A percentile compares a stretch with the other conserved stretches of the same genome.
Conservation (phyloP, 2,329 filamentous ascomycete species). For the Ophiostoma quercus region DNA sequence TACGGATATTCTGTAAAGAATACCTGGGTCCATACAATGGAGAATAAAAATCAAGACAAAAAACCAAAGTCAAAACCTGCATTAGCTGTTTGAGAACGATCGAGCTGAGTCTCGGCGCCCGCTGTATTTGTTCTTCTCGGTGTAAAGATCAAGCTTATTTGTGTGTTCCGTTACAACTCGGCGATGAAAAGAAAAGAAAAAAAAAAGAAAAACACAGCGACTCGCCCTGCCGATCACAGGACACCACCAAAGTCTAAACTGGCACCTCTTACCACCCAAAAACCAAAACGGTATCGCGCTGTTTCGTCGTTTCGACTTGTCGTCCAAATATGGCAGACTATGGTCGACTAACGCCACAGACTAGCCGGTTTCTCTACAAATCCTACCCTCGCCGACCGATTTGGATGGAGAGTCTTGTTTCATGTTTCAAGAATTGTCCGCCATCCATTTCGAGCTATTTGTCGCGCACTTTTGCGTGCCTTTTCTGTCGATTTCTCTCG, state of each 20-base stretch:
- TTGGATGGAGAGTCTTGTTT: conserved; percentile 18
- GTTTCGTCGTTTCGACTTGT: background rate
- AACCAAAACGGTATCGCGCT: conserved; percentile 1
- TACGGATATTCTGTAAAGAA: background rate
- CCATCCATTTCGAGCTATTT: conserved; percentile 16
- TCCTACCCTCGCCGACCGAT: background rate
- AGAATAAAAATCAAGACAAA: background rate
- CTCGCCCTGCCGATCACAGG: conserved; percentile 4
- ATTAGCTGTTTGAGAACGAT: conserved; percentile 3
- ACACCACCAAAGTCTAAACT: background rate
- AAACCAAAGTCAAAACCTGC: background rate
- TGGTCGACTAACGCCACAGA: background rate
- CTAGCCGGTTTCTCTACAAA: background rate
- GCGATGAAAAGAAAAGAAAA: background rate
- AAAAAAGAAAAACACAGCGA: background rate
- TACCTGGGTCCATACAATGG: background rate
- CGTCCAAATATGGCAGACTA: background rate
- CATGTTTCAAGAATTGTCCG: conserved; percentile 21
- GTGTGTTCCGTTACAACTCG: background rate
- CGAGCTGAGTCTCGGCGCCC: background rate
- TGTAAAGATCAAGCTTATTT: background rate
- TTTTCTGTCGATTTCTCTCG: background rate
- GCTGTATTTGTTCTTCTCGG: background rate
- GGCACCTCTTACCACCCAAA: background rate
- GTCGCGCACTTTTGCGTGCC: background rate